Evolutionary conservation across 176 grass and related monocot genomes (phyloP).

Genomic region (Aegilops bicornis): DNA sequence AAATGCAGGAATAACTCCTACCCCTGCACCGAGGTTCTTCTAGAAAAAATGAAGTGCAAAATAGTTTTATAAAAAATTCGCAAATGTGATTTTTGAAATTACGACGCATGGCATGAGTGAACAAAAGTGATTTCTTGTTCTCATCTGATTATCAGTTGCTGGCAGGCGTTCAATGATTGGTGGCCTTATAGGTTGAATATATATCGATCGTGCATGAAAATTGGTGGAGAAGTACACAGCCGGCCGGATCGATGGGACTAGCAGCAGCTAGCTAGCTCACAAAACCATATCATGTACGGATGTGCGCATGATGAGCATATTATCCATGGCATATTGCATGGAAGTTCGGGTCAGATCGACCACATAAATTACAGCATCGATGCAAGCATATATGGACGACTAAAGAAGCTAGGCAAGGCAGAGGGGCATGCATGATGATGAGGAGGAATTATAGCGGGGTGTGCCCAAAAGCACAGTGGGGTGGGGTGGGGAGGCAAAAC

Average conservation of each 20-base stretch:
- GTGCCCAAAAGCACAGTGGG: conserved; percentile 6
- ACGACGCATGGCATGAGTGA: neutral
- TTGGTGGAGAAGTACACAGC: neutral
- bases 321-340: neutral
- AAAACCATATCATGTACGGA: neutral
- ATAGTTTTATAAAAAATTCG: neutral
- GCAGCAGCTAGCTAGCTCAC: neutral
- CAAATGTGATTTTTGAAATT: neutral
- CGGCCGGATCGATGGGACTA: conserved; percentile 6
- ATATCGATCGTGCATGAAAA: neutral
- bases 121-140: neutral
- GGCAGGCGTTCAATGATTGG: conserved; percentile 15
- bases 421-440: conserved; percentile 11
- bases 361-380: neutral
- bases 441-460: conserved; percentile 3
- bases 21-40: too few relatives aligned
- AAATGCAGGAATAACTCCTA: too few relatives aligned
- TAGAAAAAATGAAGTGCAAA: neutral
- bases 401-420: conserved; percentile 2
- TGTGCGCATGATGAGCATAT: neutral
- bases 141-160: neutral
- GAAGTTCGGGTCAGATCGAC: neutral
- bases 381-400: neutral
- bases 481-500: neutral
- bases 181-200: neutral